Base-by-base conservation (phyloP, 2,329 filamentous ascomycete species). In the Leptosphaerulina australis region DNA sequence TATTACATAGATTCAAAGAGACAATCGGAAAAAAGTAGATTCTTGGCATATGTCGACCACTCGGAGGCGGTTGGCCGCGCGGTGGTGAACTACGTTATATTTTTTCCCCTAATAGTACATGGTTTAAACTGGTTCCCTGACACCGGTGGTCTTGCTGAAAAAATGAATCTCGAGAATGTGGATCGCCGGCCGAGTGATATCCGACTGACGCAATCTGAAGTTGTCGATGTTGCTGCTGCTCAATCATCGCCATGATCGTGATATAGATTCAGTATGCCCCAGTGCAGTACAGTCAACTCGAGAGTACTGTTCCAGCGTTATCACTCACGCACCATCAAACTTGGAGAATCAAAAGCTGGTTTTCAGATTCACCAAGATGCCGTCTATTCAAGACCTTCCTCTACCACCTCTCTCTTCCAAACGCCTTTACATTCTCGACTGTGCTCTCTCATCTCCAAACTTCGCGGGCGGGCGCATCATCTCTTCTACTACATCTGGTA, bases 301-400 rank as follows among this genome's bases (percentile, higher is more conserved):
- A n/a, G n/a, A n/a, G n/a, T n/a, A n/a, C n/a, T n/a, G n/a, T 14
- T 7, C 26, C n/a, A 14, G 26, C 26, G 6, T 14, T 5, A 4
- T 29, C 26, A n/a, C 15, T n/a, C 12, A 14, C 26, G 15, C 6
- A 29, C 26, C 2, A 29, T 15, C 12, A 29, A 14, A 29, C 11
- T 7, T 14, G 26, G 5, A 2, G 18, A 15, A 9, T 17, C 29
- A 15, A 8, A 31, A 31, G 29, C 18, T 15, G 7, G 14, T n/a
- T 15, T 15, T 6, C 28, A 10, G 10, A 25, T 9, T 12, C 22
- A 28, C n/a, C 8, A 12, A 37, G 7, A 45, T 51, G 40, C 48
- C 48, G 69, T 0, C 43, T 82, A 4, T 43, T 21, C 40, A 44
- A 35, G 28, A 44, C 5, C 28, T 18, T 1, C 14, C 44, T 8